Percentiles rank a stretch among this genome's conserved stretches.
Evolutionary conservation across 306 rosid species (phyloP).

Genomic region (Aeschynomene evenia): DNA sequence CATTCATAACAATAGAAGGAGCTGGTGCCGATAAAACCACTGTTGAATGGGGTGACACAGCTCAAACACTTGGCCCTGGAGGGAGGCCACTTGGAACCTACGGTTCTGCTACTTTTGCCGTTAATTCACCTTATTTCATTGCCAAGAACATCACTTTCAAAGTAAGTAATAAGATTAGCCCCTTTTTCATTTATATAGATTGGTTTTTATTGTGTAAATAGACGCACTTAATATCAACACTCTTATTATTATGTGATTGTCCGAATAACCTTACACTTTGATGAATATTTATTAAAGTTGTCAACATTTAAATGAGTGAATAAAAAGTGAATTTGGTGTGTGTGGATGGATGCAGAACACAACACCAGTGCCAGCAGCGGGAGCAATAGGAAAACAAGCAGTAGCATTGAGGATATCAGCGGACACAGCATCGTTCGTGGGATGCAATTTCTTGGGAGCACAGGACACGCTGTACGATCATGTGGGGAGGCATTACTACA

Average conservation of each 20-base stretch:
- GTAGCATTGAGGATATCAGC: conserved; percentile 95
- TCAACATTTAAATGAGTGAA: too few species aligned
- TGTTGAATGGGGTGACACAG: conserved; percentile 99
- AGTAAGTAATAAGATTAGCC: conserved; percentile 34
- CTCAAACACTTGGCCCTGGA: conserved; percentile 71
- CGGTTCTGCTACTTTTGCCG: conserved; percentile 89
- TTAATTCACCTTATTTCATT: conserved; percentile 84
- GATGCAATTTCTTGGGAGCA: conserved; percentile 86
- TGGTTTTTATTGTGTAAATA: too few species aligned
- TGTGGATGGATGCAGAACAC: conserved; percentile 57
- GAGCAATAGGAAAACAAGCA: conserved; percentile 86
- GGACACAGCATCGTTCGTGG: conserved; percentile 74
- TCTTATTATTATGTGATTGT: too few species aligned
- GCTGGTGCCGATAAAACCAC: conserved; percentile 86
- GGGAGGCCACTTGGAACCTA: conserved; percentile 79
- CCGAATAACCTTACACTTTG: too few species aligned
- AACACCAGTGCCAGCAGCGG: conserved; percentile 75
- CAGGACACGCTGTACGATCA: conserved; percentile 96
- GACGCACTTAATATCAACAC: too few species aligned
- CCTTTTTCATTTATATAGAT: neutral
- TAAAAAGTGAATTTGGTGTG: too few species aligned
- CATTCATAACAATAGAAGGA: conserved; percentile 86
- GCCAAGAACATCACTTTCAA: conserved; percentile 94
- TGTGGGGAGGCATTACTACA: conserved; percentile 86
- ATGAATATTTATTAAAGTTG: too few species aligned